Conservation (phyloP, 163 green algal species). For the Scenedesmus sp. region DNA sequence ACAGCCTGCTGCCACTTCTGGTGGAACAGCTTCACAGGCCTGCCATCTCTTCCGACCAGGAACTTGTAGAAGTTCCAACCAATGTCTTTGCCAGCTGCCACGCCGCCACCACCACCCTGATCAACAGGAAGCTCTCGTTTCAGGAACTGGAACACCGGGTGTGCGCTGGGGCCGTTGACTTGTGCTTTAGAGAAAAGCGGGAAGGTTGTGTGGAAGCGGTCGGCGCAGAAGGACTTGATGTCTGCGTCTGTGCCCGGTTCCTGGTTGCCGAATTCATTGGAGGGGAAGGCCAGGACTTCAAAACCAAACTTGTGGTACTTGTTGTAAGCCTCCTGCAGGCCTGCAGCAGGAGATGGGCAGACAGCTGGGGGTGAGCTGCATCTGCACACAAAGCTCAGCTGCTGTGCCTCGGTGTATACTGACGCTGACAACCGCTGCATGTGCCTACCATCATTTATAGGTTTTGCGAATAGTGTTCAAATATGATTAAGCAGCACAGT, state of each 20-base stretch:
- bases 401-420: neutral
- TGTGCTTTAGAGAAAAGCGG: constrained; percentile 4
- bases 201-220: constrained; percentile 67
- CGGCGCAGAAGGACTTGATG: constrained; percentile 62
- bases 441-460: neutral
- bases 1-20: constrained; percentile 46
- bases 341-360: constrained; percentile 46
- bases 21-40: constrained; percentile 32
- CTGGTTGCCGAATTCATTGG: constrained; percentile 62
- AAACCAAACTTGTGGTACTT: constrained; percentile 59
- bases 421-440: neutral
- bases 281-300: constrained; percentile 64
- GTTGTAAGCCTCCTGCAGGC: constrained; percentile 55
- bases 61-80: constrained; percentile 55
- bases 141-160: constrained; percentile 60
- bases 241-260: constrained; percentile 65
- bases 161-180: constrained; percentile 47
- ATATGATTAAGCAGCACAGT: neutral
- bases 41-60: constrained; percentile 31
- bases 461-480: neutral
- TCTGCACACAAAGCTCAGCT: neutral
- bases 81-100: constrained; percentile 52
- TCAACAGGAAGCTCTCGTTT: constrained; percentile 58
- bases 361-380: too few species aligned
- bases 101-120: constrained; percentile 59